phyloP scores from a whole-genome alignment of 2,329 filamentous ascomycete genomes.

The Pseudocercospora pini-densiflorae region DNA sequence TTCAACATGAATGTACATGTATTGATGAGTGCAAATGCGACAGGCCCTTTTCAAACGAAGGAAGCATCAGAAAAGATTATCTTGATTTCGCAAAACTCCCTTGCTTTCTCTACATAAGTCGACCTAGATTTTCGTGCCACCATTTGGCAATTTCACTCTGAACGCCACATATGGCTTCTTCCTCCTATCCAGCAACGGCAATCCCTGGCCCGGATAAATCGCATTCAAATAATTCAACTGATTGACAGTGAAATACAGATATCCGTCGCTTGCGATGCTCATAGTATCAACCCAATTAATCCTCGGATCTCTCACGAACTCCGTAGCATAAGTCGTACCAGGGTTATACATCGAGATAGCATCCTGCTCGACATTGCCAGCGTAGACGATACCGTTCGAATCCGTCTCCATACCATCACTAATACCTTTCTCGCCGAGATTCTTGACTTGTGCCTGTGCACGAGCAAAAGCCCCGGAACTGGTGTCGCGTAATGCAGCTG shows the following conservation, averaged over 20 bases:
- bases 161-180: constrained; percentile 27
- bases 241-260: constrained; percentile 52
- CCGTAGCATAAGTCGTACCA: constrained; percentile 43
- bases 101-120: neutral
- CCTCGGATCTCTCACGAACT: constrained; percentile 51
- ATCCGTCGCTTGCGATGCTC: constrained; percentile 43
- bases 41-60: neutral
- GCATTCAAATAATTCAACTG: constrained; percentile 27
- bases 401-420: constrained; percentile 57
- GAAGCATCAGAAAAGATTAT: neutral
- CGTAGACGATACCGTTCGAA: constrained; percentile 52
- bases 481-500: constrained; percentile 41
- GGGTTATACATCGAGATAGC: constrained; percentile 52
- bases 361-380: constrained; percentile 54
- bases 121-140: constrained; percentile 21
- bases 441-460: constrained; percentile 48
- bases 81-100: too few relatives aligned
- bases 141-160: constrained; percentile 24
- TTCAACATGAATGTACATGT: neutral
- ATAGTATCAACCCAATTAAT: constrained; percentile 57
- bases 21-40: neutral
- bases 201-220: constrained; percentile 26
- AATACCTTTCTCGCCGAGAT: constrained; percentile 51
- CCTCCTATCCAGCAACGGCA: constrained; percentile 24
- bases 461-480: constrained; percentile 42